Evolutionary conservation across 2,329 filamentous ascomycete species (phyloP).

Genomic region (Claviceps sp.): DNA sequence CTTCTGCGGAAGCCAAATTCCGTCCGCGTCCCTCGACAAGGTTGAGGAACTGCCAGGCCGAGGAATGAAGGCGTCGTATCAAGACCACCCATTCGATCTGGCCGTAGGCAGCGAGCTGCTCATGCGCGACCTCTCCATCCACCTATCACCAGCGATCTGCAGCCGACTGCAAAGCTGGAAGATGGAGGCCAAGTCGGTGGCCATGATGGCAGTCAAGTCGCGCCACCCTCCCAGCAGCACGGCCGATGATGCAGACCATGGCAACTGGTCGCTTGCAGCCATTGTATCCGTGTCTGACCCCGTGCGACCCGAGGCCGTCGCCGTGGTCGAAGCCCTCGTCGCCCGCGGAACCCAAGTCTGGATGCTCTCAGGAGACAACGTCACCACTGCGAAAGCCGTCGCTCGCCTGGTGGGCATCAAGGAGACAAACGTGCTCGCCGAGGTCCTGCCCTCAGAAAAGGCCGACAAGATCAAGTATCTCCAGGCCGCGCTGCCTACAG

Average conservation of each 20-base stretch:
- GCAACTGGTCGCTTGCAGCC: constrained; percentile 40
- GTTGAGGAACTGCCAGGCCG: constrained; percentile 59
- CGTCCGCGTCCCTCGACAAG: constrained; percentile 21
- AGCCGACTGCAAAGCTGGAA: constrained; percentile 43
- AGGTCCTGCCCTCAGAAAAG: constrained; percentile 76
- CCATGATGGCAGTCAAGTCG: constrained; percentile 37
- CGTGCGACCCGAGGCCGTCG: constrained; percentile 57
- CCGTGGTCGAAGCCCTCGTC: constrained; percentile 52
- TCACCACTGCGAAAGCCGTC: constrained; percentile 70
- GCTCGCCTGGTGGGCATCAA: constrained; percentile 64
- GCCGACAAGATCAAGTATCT: constrained; percentile 55
- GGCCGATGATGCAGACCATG: background rate
- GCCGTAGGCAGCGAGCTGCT: constrained; percentile 62
- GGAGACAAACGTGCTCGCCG: constrained; percentile 63
- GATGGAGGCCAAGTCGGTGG: constrained; percentile 48
- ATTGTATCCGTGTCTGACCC: constrained; percentile 70
- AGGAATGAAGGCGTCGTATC: constrained; percentile 49
- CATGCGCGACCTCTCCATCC: constrained; percentile 38
- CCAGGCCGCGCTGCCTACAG: constrained; percentile 36
- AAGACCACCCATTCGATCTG: constrained; percentile 29
- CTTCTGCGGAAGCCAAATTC: constrained; percentile 37
- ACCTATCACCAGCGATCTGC: constrained; percentile 21
- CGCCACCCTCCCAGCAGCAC: constrained; percentile 3
- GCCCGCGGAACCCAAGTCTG: constrained; percentile 59
- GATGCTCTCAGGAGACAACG: constrained; percentile 90